Percentiles rank a stretch among this genome's conserved stretches.
These are phyloP conservation scores for Chaetomium tenue DNA, from an alignment of 495 filamentous ascomycete genomes.

Conservation along the genomic window DNA sequence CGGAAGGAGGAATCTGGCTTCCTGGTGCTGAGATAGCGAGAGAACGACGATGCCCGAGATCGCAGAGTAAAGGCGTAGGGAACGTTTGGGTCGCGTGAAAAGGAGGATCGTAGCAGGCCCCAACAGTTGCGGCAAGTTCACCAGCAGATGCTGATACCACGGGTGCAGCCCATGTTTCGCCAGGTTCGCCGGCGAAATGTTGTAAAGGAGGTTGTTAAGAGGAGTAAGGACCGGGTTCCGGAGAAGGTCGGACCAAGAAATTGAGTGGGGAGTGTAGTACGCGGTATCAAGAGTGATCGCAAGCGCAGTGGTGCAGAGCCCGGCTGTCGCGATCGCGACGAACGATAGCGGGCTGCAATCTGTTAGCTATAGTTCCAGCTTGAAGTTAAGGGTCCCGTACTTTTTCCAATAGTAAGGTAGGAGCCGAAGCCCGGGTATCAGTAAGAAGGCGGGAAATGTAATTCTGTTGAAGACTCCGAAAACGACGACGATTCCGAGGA, in stretches of 20 bases:
- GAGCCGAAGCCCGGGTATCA: slow-evolving; percentile 76
- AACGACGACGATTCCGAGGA: slow-evolving; percentile 76
- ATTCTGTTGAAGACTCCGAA: slow-evolving; percentile 93
- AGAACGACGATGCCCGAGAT: slow-evolving; percentile 76
- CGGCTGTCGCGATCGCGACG: slow-evolving; percentile 57
- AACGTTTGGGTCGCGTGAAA: slow-evolving; percentile 54
- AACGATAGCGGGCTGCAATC: slow-evolving; percentile 64
- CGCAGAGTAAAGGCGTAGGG: slow-evolving; percentile 69
- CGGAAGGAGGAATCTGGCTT: slow-evolving; percentile 90
- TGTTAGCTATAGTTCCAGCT: slow-evolving; percentile 29
- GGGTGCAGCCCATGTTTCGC: slow-evolving; percentile 90
- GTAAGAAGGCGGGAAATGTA: slow-evolving; percentile 88
- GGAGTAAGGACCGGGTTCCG: slow-evolving; percentile 76
- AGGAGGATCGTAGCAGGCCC: slow-evolving; percentile 80
- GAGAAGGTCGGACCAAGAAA: slow-evolving; percentile 55
- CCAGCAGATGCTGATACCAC: slow-evolving; percentile 80
- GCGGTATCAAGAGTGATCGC: slow-evolving; percentile 79
- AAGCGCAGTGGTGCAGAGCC: slow-evolving; percentile 59
- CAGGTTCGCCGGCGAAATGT: slow-evolving; percentile 70
- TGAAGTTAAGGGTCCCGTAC: slow-evolving; percentile 47
- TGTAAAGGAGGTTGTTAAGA: slow-evolving; percentile 88
- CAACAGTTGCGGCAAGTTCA: slow-evolving; percentile 83
- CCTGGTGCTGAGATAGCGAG: slow-evolving; percentile 87
- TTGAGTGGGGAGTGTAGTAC: slow-evolving; percentile 66
- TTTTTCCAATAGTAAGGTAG: slow-evolving; percentile 80